A percentile compares a stretch with the other conserved stretches of the same genome.
phyloP scores from a whole-genome alignment of 495 filamentous ascomycete genomes.

The Aspergillus heteromorphus region DNA sequence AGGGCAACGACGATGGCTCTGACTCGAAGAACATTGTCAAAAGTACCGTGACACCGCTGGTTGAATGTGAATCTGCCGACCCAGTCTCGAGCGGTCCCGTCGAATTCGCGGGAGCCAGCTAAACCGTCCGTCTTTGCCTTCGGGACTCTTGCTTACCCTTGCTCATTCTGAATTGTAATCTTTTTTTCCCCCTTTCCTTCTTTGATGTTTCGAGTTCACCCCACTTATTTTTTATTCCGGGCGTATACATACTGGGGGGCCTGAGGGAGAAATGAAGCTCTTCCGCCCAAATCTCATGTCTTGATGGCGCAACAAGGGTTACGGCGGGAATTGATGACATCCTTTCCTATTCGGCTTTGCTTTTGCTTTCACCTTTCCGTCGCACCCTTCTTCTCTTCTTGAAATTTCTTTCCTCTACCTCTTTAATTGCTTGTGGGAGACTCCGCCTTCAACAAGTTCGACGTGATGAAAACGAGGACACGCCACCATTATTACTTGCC shows the following conservation, averaged over 20 bases:
- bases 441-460: slow-evolving; percentile 19
- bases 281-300: slow-evolving; percentile 24
- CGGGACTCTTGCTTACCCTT: slow-evolving; percentile 23
- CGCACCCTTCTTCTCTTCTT: slow-evolving; percentile 23
- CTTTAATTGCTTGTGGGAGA: slow-evolving; percentile 21
- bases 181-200: too few relatives aligned
- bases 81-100: slow-evolving; percentile 28
- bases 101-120: slow-evolving; percentile 25
- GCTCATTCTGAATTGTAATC: slow-evolving; percentile 35
- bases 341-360: slow-evolving; percentile 19
- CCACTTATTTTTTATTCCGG: slow-evolving; percentile 32
- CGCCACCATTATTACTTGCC: slow-evolving; percentile 19
- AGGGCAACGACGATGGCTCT: slow-evolving; percentile 25
- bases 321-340: slow-evolving; percentile 22
- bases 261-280: slow-evolving; percentile 21
- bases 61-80: slow-evolving; percentile 29
- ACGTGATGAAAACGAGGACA: slow-evolving; percentile 22
- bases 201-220: slow-evolving; percentile 16
- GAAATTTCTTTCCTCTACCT: slow-evolving; percentile 14
- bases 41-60: slow-evolving; percentile 31
- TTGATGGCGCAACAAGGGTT: slow-evolving; percentile 33
- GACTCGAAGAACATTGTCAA: slow-evolving; percentile 31
- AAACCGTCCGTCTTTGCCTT: slow-evolving; percentile 20
- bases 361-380: slow-evolving; percentile 10
- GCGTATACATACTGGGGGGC: slow-evolving; percentile 43